These are phyloP conservation scores for Hypomontagnella monticulosa DNA, from an alignment of 495 filamentous ascomycete species.

Conservation along the genomic window DNA sequence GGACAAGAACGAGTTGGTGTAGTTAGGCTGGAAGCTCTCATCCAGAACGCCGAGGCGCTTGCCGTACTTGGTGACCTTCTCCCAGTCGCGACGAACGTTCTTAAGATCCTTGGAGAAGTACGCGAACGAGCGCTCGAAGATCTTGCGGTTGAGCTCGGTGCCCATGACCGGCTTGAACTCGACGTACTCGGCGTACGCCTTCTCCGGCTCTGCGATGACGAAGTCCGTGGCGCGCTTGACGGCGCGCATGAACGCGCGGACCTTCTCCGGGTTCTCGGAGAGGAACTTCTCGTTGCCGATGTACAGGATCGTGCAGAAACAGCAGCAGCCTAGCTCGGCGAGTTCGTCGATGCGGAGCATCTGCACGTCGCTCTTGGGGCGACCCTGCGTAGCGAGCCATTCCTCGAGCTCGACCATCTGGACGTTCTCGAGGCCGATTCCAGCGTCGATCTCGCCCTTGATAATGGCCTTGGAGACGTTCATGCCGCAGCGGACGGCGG, in stretches of 20 bases:
- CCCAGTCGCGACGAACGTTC: conserved; percentile 74
- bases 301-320: conserved; percentile 79
- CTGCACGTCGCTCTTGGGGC: conserved; percentile 68
- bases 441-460: conserved; percentile 71
- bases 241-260: conserved; percentile 68
- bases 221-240: conserved; percentile 74
- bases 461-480: conserved; percentile 65
- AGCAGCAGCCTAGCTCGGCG: conserved; percentile 76
- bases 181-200: conserved; percentile 70
- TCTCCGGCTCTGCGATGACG: conserved; percentile 66
- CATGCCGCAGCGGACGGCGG: conserved; percentile 67
- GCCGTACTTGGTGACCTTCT: conserved; percentile 74
- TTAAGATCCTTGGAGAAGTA: conserved; percentile 77
- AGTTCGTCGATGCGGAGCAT: conserved; percentile 80
- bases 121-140: conserved; percentile 75
- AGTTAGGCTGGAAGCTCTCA: conserved; percentile 68
- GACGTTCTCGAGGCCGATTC: conserved; percentile 77
- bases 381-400: conserved; percentile 69
- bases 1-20: conserved; percentile 70
- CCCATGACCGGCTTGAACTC: conserved; percentile 75
- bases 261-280: conserved; percentile 65
- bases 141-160: conserved; percentile 72
- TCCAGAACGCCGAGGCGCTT: conserved; percentile 71
- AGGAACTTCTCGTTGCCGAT: conserved; percentile 73
- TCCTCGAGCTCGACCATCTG: conserved; percentile 79